phyloP scores from a whole-genome alignment of 345 rosid species.

The Corchorus olitorius region DNA sequence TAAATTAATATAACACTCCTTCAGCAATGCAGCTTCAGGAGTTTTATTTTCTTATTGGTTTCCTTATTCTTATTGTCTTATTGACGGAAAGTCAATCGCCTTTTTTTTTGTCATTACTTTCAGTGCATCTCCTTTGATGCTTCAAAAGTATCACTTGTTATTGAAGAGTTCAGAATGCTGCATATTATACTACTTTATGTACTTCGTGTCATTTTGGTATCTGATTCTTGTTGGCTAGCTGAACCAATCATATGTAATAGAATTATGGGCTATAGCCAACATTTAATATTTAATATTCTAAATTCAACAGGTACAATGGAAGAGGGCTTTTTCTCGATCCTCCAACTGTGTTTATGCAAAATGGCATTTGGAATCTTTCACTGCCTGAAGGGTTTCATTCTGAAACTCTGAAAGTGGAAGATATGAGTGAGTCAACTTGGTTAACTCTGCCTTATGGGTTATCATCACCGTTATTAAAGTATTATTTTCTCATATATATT shows the following conservation, averaged over 20 bases:
- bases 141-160: not conserved
- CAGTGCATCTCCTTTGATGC: not conserved
- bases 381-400: conserved; percentile 56
- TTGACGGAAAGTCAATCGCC: not conserved
- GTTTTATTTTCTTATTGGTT: not conserved
- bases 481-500: conserved; percentile 21
- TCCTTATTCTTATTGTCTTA: not conserved
- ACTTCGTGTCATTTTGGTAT: too few relatives aligned
- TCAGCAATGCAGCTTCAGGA: not conserved
- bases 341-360: conserved; percentile 72
- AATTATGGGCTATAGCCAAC: not conserved
- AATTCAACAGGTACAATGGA: conserved; percentile 75
- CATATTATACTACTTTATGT: not conserved
- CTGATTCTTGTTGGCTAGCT: too few relatives aligned
- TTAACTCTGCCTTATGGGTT: not conserved
- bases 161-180: not conserved
- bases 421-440: conserved; percentile 43
- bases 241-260: not conserved
- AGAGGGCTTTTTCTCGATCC: conserved; percentile 93
- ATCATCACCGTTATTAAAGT: conserved; percentile 13
- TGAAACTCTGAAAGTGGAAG: conserved; percentile 29
- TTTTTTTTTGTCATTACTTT: not conserved
- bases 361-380: conserved; percentile 63
- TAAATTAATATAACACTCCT: not conserved
- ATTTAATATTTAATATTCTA: not conserved